These are phyloP conservation scores for Tetracladium marchalianum DNA, from an alignment of 495 filamentous ascomycete genomes.

Conservation along the genomic window DNA sequence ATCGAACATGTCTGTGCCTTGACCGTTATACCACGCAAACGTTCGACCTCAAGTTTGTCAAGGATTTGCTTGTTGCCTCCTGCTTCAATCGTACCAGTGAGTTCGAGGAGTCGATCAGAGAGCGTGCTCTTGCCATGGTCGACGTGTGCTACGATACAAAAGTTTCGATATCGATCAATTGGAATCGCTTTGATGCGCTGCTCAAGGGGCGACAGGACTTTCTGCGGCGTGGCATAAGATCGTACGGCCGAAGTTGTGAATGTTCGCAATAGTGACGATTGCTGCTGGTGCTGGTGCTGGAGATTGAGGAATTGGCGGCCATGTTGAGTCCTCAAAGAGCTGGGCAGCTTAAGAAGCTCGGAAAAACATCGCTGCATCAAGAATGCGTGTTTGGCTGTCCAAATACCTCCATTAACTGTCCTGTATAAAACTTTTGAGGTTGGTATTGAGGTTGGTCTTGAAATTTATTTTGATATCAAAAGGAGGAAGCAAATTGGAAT, in stretches of 20 bases:
- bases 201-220: constrained; percentile 35
- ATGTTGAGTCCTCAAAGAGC: constrained; percentile 16
- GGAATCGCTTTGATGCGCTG: constrained; percentile 78
- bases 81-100: constrained; percentile 85
- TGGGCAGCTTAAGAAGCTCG: constrained; percentile 18
- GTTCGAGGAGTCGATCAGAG: constrained; percentile 81
- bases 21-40: constrained; percentile 93
- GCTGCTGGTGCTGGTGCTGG: not conserved
- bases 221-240: constrained; percentile 8
- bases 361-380: constrained; percentile 47
- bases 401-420: not conserved
- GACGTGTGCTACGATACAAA: constrained; percentile 98
- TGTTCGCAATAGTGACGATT: not conserved
- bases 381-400: not conserved
- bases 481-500: too few species aligned
- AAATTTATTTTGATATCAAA: too few species aligned
- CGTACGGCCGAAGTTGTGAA: constrained; percentile 14
- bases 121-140: constrained; percentile 98
- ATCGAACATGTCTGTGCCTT: constrained; percentile 98
- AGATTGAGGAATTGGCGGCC: constrained; percentile 14
- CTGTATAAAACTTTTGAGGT: too few species aligned
- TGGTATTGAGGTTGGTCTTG: too few species aligned
- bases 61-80: constrained; percentile 91
- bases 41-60: constrained; percentile 93
- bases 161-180: constrained; percentile 85